Percentiles rank a stretch among this genome's conserved stretches.
Evolutionary conservation across 2,329 filamentous ascomycete species (phyloP).

Genomic region (Ascocoryne sarcoides): DNA sequence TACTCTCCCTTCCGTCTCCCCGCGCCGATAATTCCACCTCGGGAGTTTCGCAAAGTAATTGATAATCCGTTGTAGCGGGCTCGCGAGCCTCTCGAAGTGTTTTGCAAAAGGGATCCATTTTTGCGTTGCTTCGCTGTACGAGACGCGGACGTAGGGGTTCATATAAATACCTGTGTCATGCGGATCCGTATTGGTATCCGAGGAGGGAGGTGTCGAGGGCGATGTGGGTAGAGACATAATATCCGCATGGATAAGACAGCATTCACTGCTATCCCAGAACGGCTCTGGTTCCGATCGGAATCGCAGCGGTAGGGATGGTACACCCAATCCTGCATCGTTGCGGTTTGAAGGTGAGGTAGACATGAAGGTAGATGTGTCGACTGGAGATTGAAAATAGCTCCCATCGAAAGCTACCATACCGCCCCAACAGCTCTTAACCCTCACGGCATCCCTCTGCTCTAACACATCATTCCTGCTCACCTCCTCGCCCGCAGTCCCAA

Average conservation of each 20-base stretch:
- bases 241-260: slow-evolving; percentile 48
- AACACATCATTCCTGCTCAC: slow-evolving; percentile 55
- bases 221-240: slow-evolving; percentile 28
- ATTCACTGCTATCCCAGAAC: slow-evolving; percentile 57
- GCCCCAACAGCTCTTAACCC: slow-evolving; percentile 68
- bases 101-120: slow-evolving; percentile 50
- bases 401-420: slow-evolving; percentile 64
- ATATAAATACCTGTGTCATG: slow-evolving; percentile 53
- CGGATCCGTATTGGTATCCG: slow-evolving; percentile 13
- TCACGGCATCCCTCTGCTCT: slow-evolving; percentile 51
- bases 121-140: slow-evolving; percentile 51
- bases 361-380: too few relatives aligned
- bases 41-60: slow-evolving; percentile 49
- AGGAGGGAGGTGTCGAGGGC: slow-evolving; percentile 2
- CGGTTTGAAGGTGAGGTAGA: too few relatives aligned
- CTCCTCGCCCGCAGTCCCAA: slow-evolving; percentile 43
- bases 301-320: slow-evolving; percentile 18
- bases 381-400: slow-evolving; percentile 43
- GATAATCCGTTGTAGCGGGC: slow-evolving; percentile 47
- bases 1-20: slow-evolving; percentile 47
- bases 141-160: slow-evolving; percentile 67
- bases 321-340: too few relatives aligned
- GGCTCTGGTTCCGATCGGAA: slow-evolving; percentile 51
- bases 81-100: slow-evolving; percentile 58
- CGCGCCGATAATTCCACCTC: slow-evolving; percentile 49